Conservation (phyloP, 1,284 basidiomycete species). For the Ustilago curta region DNA sequence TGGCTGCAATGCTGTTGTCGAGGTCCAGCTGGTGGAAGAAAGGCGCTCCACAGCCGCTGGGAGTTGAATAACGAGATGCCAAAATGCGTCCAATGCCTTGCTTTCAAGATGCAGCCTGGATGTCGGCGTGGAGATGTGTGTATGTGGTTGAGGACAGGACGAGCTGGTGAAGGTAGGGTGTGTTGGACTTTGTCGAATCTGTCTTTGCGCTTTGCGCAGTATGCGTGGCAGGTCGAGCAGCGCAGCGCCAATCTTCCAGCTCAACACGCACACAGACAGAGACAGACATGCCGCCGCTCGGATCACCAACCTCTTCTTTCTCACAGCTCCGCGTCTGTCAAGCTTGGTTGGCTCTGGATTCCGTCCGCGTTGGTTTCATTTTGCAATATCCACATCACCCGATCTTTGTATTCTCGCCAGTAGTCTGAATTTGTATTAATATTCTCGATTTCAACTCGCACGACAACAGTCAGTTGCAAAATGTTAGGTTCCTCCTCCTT, state of each 20-base stretch:
- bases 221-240: constrained; percentile 18
- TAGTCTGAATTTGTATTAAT: not conserved
- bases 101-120: not conserved
- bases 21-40: not conserved
- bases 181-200: not conserved
- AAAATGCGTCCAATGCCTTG: not conserved
- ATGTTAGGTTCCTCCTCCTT: constrained; percentile 5
- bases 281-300: too few relatives aligned
- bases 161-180: not conserved
- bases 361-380: not conserved
- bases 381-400: not conserved
- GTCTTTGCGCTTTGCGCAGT: not conserved
- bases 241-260: constrained; percentile 47
- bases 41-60: constrained; percentile 9
- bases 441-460: constrained; percentile 17
- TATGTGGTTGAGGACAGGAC: not conserved
- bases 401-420: constrained; percentile 5
- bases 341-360: not conserved
- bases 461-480: constrained; percentile 3
- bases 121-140: not conserved
- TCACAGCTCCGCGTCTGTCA: constrained; percentile 14
- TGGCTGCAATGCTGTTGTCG: not conserved
- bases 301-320: not conserved
- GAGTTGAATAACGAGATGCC: not conserved
- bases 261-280: constrained; percentile 15